Evolutionary conservation across 306 rosid genomes (phyloP).

Genomic region (Trifolium repens): DNA sequence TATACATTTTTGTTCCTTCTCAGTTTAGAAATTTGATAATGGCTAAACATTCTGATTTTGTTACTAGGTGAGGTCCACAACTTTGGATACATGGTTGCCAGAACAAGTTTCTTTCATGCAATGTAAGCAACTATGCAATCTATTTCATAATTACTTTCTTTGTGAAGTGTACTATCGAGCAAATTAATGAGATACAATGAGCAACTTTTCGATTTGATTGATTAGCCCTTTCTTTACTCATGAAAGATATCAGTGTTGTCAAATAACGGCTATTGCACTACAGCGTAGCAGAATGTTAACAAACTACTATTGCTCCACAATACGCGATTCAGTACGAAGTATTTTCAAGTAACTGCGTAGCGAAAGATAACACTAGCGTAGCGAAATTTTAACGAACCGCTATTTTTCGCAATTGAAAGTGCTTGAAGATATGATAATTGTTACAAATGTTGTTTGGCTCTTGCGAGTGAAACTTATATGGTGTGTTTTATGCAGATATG

Average conservation of each 20-base stretch:
- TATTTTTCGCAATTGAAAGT: neutral
- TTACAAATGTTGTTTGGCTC: slow-evolving; percentile 1
- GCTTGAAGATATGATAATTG: slow-evolving; percentile 15
- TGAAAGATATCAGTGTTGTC: neutral
- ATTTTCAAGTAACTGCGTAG: neutral
- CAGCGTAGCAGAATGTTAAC: neutral
- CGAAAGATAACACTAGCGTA: neutral
- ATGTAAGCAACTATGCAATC: slow-evolving; percentile 58
- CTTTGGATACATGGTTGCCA: slow-evolving; percentile 98
- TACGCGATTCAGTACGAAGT: too few relatives aligned
- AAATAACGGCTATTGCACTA: neutral
- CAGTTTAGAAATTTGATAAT: slow-evolving; percentile 6
- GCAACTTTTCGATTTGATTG: neutral
- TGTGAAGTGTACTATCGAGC: neutral
- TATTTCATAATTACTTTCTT: slow-evolving; percentile 27
- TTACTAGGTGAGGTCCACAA: slow-evolving; percentile 82
- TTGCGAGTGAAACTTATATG: slow-evolving; percentile 11
- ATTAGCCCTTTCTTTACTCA: slow-evolving; percentile 26
- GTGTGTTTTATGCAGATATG: slow-evolving; percentile 54
- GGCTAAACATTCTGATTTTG: slow-evolving; percentile 46
- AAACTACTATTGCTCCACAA: neutral
- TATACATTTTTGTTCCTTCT: slow-evolving; percentile 8
- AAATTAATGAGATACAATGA: slow-evolving; percentile 1
- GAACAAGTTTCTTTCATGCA: slow-evolving; percentile 90
- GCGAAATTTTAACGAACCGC: neutral